A percentile compares a stretch with the other conserved stretches of the same genome.
Conservation (phyloP, 306 rosid species). For the Sesbania bispinosa region DNA sequence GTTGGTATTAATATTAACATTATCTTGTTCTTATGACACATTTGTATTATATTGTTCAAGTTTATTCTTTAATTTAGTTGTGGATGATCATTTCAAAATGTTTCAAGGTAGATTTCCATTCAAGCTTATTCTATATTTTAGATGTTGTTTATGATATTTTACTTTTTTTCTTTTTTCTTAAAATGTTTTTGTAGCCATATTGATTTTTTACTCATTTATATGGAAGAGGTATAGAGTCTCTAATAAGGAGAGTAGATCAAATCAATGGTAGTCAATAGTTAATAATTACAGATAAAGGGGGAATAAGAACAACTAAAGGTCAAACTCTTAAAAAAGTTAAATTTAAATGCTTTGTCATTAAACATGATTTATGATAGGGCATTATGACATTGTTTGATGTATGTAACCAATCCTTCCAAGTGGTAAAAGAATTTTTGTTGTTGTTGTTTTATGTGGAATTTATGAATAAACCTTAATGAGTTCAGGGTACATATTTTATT, state of each 20-base stretch:
- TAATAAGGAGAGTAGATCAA: too few species aligned
- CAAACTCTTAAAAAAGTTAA: too few species aligned
- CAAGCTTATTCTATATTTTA: neutral
- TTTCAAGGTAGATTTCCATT: conserved; percentile 3
- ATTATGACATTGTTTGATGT: too few species aligned
- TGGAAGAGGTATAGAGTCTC: too few species aligned
- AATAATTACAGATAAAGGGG: too few species aligned
- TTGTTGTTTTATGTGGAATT: conserved; percentile 6
- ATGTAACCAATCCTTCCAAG: too few species aligned
- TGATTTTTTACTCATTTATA: conserved; percentile 11
- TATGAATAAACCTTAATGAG: neutral
- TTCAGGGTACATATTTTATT: conserved; percentile 11
- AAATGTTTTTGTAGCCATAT: neutral
- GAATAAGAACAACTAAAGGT: too few species aligned
- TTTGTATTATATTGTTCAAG: neutral
- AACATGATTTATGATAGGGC: too few species aligned
- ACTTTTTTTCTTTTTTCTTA: neutral
- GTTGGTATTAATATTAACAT: neutral
- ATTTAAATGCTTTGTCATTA: too few species aligned
- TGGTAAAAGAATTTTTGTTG: too few species aligned
- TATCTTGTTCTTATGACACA: neutral
- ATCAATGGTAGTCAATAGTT: too few species aligned
- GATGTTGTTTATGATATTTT: neutral
- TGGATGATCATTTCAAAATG: conserved; percentile 11
- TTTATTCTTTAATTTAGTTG: conserved; percentile 19